Evolutionary conservation across 2,329 filamentous ascomycete species (phyloP).

Genomic region (Trichoderma breve): DNA sequence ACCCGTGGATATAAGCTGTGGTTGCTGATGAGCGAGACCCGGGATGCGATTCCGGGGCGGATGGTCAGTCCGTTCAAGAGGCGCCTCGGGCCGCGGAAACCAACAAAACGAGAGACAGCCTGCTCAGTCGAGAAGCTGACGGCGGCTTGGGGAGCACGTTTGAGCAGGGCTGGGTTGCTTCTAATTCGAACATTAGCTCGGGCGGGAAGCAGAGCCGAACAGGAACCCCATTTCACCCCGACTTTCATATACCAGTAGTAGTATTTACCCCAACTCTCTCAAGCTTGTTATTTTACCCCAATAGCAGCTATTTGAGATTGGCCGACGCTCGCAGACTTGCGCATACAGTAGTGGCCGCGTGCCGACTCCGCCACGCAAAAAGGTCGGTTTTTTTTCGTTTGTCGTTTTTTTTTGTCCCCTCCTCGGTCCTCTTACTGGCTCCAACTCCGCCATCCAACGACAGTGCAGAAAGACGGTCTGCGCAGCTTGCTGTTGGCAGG

Average conservation of each 20-base stretch:
- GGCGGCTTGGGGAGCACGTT: not conserved
- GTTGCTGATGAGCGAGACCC: not conserved
- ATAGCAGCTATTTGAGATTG: not conserved
- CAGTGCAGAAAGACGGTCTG: constrained; percentile 6
- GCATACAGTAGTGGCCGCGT: not conserved
- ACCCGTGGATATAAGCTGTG: not conserved
- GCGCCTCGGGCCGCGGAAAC: not conserved
- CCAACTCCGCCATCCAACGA: constrained; percentile 6
- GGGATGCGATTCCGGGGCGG: constrained; percentile 3
- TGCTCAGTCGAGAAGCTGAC: not conserved
- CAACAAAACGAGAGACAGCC: not conserved
- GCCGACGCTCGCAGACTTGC: not conserved
- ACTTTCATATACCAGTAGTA: not conserved
- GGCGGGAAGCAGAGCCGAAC: constrained; percentile 1
- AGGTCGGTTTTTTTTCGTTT: not conserved
- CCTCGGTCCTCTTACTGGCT: not conserved
- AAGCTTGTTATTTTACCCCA: not conserved
- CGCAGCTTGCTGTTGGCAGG: constrained; percentile 3
- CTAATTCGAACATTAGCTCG: not conserved
- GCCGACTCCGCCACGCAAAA: not conserved
- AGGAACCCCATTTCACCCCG: not conserved
- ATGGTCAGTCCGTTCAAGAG: not conserved
- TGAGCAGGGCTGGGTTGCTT: not conserved
- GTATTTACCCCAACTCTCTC: not conserved
- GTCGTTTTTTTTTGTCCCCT: not conserved